Evolutionary conservation across 1,284 basidiomycete genomes (phyloP).

Genomic region (Cryptococcus depauperatus): DNA sequence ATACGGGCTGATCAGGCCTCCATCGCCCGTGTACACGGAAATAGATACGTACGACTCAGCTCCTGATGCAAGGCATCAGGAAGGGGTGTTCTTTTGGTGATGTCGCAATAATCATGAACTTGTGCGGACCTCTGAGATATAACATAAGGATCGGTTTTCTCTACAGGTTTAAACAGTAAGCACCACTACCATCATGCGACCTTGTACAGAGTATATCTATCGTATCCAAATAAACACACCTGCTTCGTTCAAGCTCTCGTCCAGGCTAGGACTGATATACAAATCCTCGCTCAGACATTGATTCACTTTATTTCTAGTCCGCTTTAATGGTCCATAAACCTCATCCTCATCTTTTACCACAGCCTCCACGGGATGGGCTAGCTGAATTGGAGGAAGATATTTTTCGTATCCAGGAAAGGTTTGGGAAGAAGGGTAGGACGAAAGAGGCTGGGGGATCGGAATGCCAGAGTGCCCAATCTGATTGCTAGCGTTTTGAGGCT

Average conservation of each 20-base stretch:
- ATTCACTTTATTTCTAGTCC: slow-evolving; percentile 33
- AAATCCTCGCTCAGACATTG: slow-evolving; percentile 29
- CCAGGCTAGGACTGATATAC: slow-evolving; percentile 37
- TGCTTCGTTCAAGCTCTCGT: slow-evolving; percentile 6
- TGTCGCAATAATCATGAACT: slow-evolving; percentile 9
- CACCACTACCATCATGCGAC: too few relatives aligned
- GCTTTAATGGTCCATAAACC: slow-evolving; percentile 33
- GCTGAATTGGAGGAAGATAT: slow-evolving; percentile 3
- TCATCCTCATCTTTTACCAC: slow-evolving; percentile 34
- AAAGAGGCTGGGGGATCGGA: too few relatives aligned
- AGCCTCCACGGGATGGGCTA: slow-evolving; percentile 30
- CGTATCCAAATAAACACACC: not conserved
- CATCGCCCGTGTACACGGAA: not conserved
- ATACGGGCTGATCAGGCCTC: slow-evolving; percentile 1
- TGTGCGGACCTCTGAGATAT: slow-evolving; percentile 4
- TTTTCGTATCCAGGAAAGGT: not conserved
- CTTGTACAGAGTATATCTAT: too few relatives aligned
- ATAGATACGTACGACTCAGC: slow-evolving; percentile 28
- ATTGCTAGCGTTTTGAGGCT: too few relatives aligned
- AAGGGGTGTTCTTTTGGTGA: slow-evolving; percentile 26
- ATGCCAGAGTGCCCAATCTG: too few relatives aligned
- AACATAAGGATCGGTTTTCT: slow-evolving; percentile 5
- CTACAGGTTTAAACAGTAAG: too few relatives aligned
- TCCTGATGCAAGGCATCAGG: slow-evolving; percentile 41
- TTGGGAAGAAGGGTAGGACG: too few relatives aligned